Evolutionary conservation across 148 eudicot species (phyloP).

Genomic region (Rhododendron simsii): DNA sequence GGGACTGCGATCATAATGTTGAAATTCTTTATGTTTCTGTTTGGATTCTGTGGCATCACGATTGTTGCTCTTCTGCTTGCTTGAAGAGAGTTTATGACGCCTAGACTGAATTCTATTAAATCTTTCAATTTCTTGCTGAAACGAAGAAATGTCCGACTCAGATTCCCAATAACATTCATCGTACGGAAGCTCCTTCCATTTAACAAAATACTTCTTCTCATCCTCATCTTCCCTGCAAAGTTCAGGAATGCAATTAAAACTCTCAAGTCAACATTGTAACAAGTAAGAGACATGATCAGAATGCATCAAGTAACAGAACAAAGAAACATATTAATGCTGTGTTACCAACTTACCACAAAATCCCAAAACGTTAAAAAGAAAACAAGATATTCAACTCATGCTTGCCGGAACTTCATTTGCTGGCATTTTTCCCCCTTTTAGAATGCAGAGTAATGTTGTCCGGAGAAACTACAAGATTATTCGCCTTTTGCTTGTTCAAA

Average conservation of each 20-base stretch:
- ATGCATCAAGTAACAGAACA: background rate
- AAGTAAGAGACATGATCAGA: background rate
- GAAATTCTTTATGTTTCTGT: conserved; percentile 75
- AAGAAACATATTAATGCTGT: background rate
- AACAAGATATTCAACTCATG: background rate
- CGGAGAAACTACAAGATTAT: background rate
- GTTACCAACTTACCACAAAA: background rate
- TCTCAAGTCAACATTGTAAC: background rate
- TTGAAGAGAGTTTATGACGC: conserved; percentile 41
- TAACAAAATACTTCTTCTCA: conserved; percentile 87
- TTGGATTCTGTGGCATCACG: conserved; percentile 52
- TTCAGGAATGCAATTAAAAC: background rate
- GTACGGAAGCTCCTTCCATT: conserved; percentile 82
- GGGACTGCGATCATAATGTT: conserved; percentile 83
- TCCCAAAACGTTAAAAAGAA: background rate
- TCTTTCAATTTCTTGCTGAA: conserved; percentile 67
- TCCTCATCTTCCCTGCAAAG: conserved; percentile 61
- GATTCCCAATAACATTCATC: conserved; percentile 97
- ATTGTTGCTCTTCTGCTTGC: conserved; percentile 44
- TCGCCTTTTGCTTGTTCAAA: background rate
- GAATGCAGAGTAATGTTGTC: background rate
- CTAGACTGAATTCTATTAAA: conserved; percentile 53
- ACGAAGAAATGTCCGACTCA: conserved; percentile 78
- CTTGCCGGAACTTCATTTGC: background rate
- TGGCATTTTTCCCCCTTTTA: background rate